phyloP scores from a whole-genome alignment of 768 basidiomycete species.

The Mycena olivaceomarginata region DNA sequence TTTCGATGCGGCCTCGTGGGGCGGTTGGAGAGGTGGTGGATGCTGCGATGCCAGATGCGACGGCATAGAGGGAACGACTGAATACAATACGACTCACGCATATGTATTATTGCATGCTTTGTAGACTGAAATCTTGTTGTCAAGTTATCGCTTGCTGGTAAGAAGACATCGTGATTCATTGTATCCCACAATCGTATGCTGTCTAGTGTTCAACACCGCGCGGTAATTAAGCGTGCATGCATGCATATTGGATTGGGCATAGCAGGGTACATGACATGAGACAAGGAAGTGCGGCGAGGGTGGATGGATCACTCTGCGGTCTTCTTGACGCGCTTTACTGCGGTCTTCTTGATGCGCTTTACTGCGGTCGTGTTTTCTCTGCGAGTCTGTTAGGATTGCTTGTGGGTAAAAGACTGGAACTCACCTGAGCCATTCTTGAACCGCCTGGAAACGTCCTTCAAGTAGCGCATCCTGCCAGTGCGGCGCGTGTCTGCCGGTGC shows the following conservation, averaged over 20 bases:
- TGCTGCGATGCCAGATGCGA: conserved; percentile 27
- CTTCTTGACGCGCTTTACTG: no score
- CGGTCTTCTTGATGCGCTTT: conserved; percentile 82
- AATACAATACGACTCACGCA: conserved; percentile 22
- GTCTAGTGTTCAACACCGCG: neutral
- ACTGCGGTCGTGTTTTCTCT: conserved; percentile 95
- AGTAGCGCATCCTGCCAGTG: conserved; percentile 95
- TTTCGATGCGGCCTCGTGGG: conserved; percentile 73
- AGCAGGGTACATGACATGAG: conserved; percentile 40
- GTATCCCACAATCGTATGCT: no score
- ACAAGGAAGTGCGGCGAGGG: neutral
- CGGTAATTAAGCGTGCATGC: neutral
- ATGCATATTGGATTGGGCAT: conserved; percentile 36
- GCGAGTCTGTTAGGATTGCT: conserved; percentile 22
- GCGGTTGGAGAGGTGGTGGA: conserved; percentile 16
- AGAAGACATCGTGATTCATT: no score
- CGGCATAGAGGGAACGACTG: neutral
- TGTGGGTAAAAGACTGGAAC: conserved; percentile 43
- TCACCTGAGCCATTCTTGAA: conserved; percentile 99
- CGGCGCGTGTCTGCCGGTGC: no score
- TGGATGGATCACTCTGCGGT: conserved; percentile 49
- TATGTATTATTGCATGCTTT: conserved; percentile 39
- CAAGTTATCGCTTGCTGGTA: no score
- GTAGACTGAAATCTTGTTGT: conserved; percentile 12
- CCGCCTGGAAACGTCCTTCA: conserved; percentile 93